Conservation (phyloP, 352 stramenopile genomes). For the Phytopythium ostracodes region DNA sequence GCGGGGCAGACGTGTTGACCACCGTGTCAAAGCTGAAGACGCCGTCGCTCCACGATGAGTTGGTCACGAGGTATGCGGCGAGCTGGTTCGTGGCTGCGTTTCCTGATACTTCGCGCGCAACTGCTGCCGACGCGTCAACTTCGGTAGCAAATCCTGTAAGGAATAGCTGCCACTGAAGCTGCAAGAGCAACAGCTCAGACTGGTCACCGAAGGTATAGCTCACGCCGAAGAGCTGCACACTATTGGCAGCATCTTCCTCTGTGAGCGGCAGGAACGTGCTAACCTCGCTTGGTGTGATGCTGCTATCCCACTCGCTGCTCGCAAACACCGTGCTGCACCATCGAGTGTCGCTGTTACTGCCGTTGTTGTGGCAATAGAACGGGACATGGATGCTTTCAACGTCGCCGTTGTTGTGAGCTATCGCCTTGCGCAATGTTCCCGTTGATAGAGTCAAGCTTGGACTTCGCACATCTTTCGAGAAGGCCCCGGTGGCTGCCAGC, state of each 20-base stretch:
- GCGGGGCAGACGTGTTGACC: constrained; percentile 31
- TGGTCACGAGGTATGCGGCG: constrained; percentile 22
- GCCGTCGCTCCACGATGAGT: constrained; percentile 5
- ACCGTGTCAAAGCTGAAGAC: constrained; percentile 25
- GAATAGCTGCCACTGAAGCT: constrained; percentile 4
- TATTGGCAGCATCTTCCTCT: background rate
- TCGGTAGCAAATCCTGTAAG: constrained; percentile 13
- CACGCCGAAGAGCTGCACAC: constrained; percentile 8
- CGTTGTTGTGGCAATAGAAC: constrained; percentile 5
- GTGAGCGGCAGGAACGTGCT: constrained; percentile 2
- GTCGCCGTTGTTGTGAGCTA: background rate
- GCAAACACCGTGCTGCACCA: constrained; percentile 8
- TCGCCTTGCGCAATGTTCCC: background rate
- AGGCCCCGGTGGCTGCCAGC: constrained; percentile 20
- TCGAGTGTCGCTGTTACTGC: constrained; percentile 1
- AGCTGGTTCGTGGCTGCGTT: constrained; percentile 15
- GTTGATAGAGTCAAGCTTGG: constrained; percentile 5
- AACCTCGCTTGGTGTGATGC: background rate
- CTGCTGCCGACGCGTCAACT: constrained; percentile 7
- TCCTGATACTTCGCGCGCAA: background rate
- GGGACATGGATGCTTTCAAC: constrained; percentile 1
- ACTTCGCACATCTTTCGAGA: constrained; percentile 8
- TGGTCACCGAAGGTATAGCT: background rate
- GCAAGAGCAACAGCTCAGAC: background rate
- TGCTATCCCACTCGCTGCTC: background rate